Conservation (phyloP, 2,329 filamentous ascomycete genomes). For the Aspergillus intermedius region DNA sequence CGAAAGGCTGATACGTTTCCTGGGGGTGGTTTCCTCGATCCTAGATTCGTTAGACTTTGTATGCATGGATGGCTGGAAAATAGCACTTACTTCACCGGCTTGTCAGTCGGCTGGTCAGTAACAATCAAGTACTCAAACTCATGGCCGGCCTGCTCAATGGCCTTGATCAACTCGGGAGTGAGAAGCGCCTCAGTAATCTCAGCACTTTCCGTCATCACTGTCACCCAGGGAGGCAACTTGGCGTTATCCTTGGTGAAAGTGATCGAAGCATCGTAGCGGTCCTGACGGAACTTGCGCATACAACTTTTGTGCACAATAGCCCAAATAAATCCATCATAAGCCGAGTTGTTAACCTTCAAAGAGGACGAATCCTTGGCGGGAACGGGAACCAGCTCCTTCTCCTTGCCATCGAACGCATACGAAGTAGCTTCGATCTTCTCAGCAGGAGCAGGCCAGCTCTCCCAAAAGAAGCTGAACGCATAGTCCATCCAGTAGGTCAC, state of each 20-base stretch:
- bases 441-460: constrained; percentile 60
- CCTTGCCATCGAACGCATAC: constrained; percentile 89
- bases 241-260: constrained; percentile 87
- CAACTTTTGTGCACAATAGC: constrained; percentile 89
- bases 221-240: constrained; percentile 84
- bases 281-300: constrained; percentile 84
- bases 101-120: constrained; percentile 81
- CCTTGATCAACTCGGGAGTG: constrained; percentile 78
- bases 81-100: constrained; percentile 67
- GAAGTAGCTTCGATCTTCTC: constrained; percentile 71
- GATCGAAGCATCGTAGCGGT: constrained; percentile 89
- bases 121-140: constrained; percentile 80
- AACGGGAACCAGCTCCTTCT: constrained; percentile 67
- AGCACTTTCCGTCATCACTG: constrained; percentile 93
- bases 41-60: constrained; percentile 38
- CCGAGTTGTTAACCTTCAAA: constrained; percentile 47
- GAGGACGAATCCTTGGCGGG: constrained; percentile 57
- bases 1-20: constrained; percentile 80
- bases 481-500: constrained; percentile 60
- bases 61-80: background rate
- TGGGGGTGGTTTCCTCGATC: constrained; percentile 73
- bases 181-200: constrained; percentile 86
- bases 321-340: constrained; percentile 88
- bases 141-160: constrained; percentile 70
- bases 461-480: constrained; percentile 68